These are phyloP conservation scores for Hypoxylon fuscum DNA, from an alignment of 495 filamentous ascomycete species.

Conservation along the genomic window DNA sequence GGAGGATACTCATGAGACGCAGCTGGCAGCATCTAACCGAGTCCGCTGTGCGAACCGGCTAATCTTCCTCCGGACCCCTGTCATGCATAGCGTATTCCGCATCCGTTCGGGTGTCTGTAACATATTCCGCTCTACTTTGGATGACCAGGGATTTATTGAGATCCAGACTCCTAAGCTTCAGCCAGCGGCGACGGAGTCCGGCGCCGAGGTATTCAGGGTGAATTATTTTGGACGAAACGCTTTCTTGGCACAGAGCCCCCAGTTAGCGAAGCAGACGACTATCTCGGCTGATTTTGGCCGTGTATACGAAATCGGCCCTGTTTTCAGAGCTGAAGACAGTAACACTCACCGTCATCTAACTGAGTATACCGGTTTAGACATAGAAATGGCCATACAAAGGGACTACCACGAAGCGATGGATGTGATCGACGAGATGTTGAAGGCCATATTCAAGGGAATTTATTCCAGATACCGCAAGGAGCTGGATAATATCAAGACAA, in stretches of 20 bases:
- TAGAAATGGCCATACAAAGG: constrained; percentile 89
- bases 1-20: constrained; percentile 52
- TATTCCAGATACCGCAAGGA: constrained; percentile 73
- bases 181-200: constrained; percentile 89
- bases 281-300: constrained; percentile 91
- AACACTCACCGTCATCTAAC: constrained; percentile 97
- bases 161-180: constrained; percentile 94
- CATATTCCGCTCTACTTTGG: constrained; percentile 81
- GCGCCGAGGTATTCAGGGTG: constrained; percentile 91
- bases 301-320: constrained; percentile 91
- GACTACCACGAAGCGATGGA: constrained; percentile 92
- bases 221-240: constrained; percentile 91
- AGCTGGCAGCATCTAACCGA: constrained; percentile 50
- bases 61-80: constrained; percentile 83
- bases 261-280: constrained; percentile 94
- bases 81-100: constrained; percentile 88
- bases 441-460: constrained; percentile 84
- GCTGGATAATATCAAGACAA: constrained; percentile 70
- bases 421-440: constrained; percentile 83
- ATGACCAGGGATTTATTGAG: constrained; percentile 82
- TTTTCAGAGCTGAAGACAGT: constrained; percentile 97
- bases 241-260: constrained; percentile 92
- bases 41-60: constrained; percentile 80
- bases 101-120: constrained; percentile 77
- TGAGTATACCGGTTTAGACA: constrained; percentile 93